Evolutionary conservation across 306 rosid genomes (phyloP).

Genomic region (Trifolium dubium): DNA sequence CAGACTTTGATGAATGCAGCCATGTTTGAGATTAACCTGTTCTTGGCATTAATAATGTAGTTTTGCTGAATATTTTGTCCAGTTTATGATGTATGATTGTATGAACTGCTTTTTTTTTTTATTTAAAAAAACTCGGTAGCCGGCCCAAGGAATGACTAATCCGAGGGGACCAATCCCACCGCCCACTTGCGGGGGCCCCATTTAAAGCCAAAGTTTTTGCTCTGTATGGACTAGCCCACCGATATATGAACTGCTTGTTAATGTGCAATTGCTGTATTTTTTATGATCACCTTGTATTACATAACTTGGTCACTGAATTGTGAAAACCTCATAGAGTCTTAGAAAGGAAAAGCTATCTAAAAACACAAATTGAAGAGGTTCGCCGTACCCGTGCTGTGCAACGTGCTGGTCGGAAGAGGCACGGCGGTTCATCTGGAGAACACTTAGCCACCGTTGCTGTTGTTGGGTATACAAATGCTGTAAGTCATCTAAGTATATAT

Average conservation of each 20-base stretch:
- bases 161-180: too few species aligned
- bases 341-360: slow-evolving; percentile 62
- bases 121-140: too few species aligned
- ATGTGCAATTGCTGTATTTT: slow-evolving; percentile 2
- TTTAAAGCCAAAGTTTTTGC: too few species aligned
- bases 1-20: slow-evolving; percentile 8
- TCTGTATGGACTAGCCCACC: too few species aligned
- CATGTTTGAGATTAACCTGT: not conserved
- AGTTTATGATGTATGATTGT: slow-evolving; percentile 27
- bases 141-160: too few species aligned
- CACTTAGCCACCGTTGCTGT: slow-evolving; percentile 79
- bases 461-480: slow-evolving; percentile 97
- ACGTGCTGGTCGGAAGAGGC: slow-evolving; percentile 85
- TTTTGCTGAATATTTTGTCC: slow-evolving; percentile 22
- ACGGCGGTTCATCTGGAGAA: slow-evolving; percentile 72
- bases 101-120: too few species aligned
- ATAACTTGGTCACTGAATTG: slow-evolving; percentile 43
- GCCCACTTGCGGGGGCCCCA: too few species aligned
- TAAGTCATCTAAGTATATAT: slow-evolving; percentile 48
- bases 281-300: slow-evolving; percentile 13
- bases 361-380: slow-evolving; percentile 82
- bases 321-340: slow-evolving; percentile 59
- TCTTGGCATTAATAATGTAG: slow-evolving; percentile 10
- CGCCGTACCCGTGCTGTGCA: slow-evolving; percentile 89
- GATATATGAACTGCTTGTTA: slow-evolving; percentile 13